A percentile compares a stretch with the other conserved stretches of the same genome.
Evolutionary conservation across 2,329 filamentous ascomycete genomes (phyloP).

Genomic region (Teratosphaeria nubilosa): DNA sequence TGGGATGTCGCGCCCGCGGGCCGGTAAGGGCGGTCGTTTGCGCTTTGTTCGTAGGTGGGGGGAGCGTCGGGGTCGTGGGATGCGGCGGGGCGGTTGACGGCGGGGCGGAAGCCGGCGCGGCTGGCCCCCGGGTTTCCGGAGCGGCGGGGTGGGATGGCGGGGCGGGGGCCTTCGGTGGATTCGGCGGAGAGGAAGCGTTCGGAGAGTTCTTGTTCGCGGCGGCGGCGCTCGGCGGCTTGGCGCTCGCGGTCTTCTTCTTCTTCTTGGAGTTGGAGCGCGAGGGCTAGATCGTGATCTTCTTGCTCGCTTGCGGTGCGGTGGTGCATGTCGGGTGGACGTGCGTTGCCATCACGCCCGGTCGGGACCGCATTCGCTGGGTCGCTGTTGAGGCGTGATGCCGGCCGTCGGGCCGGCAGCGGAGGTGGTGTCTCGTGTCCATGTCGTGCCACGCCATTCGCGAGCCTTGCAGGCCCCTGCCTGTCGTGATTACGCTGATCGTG

Average conservation of each 20-base stretch:
- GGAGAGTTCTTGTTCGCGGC: conserved; percentile 57
- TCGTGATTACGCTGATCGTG: conserved; percentile 14
- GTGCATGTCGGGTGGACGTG: conserved; percentile 13
- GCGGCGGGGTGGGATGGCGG: conserved; percentile 15
- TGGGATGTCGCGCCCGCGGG: conserved; percentile 22
- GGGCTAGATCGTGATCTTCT: conserved; percentile 71
- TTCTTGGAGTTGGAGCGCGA: conserved; percentile 87
- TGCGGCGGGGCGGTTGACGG: conserved; percentile 10
- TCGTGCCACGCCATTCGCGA: conserved; percentile 4
- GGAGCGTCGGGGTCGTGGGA: conserved; percentile 45
- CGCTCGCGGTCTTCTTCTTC: conserved; percentile 76
- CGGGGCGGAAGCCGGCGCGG: conserved; percentile 3
- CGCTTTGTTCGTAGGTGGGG: conserved; percentile 56
- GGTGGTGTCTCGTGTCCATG: neutral
- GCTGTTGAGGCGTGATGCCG: neutral
- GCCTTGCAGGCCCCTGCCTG: conserved; percentile 3
- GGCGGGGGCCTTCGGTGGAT: conserved; percentile 19
- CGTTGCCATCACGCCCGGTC: neutral
- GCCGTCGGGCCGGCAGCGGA: conserved; percentile 17
- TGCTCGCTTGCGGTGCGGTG: conserved; percentile 51
- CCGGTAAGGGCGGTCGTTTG: conserved; percentile 44
- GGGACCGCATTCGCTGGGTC: neutral
- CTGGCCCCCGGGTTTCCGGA: neutral
- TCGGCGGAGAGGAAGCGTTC: conserved; percentile 58
- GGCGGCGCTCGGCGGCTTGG: conserved; percentile 46